Base-by-base conservation (phyloP, 176 grass and related monocot genomes). In the Oropetium thomaeum region DNA sequence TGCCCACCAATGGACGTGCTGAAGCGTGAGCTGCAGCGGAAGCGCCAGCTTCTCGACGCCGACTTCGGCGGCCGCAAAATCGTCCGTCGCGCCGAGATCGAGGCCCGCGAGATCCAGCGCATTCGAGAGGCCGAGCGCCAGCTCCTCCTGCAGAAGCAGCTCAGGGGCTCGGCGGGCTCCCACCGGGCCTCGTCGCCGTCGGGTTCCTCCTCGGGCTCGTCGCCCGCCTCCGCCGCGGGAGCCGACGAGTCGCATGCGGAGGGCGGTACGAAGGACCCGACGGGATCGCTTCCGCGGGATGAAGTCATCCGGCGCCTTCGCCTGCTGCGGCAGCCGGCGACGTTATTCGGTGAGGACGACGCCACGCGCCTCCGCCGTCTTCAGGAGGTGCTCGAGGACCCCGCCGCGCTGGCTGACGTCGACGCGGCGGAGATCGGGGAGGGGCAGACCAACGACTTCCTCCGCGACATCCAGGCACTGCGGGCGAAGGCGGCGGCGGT, bases 361-460 rank as follows among this genome's bases (percentile, higher is more conserved):
- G 62, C 38, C 25, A 75, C 79, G 20, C 68, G 89, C 26, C 80
- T 86, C 10, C 65, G 70, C 71, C 71, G 84, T 11, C 82, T 92
- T 45, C 81, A 81, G n/a, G 49, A 54, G 34, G 75, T 79, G 26
- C 82, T 92, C 55, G 79, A 92, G 71, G 61, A 80, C 32, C 83
- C 86, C 5, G 74, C 70, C 22, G 30, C 81, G 35, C 40, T 84
- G 44, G 65, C 74, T 30, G 83, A 78, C 31, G 78, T 88, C 14
- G 93, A 96, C 32, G 76, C 77, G 20, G 70, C 26, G 5, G 87
- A 96, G 53, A 92, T 96, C 40, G 74, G 54, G 37, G 89, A 96
- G 76, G 93, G 93, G 6, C 87, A 92, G 89, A 92, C 84, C 61
- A 96, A 92, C 69, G 87, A 96, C 73, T 92, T 96, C 77, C 89